phyloP scores from a whole-genome alignment of 2,329 filamentous ascomycete genomes.

The Verticillium tricorpus region DNA sequence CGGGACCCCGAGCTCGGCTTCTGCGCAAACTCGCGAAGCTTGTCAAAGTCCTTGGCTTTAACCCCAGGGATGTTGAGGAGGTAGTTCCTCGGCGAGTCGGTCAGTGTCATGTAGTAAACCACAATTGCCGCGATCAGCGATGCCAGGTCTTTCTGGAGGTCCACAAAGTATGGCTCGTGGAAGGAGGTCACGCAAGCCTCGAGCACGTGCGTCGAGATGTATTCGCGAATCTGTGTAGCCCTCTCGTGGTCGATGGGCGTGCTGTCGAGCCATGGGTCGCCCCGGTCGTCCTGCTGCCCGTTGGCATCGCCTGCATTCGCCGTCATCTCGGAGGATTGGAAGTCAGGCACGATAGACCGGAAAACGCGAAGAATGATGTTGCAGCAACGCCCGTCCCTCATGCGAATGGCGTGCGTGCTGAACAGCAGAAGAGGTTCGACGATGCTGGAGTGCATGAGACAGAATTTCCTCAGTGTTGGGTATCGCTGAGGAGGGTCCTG shows the following conservation, averaged over 20 bases:
- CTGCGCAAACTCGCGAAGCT: constrained; percentile 56
- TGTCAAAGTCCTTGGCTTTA: constrained; percentile 60
- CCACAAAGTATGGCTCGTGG: constrained; percentile 94
- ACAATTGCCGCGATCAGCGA: constrained; percentile 83
- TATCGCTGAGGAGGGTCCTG: constrained; percentile 29
- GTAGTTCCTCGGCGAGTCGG: constrained; percentile 66
- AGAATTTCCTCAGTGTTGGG: constrained; percentile 72
- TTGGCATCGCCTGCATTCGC: constrained; percentile 16
- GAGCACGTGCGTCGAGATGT: constrained; percentile 82
- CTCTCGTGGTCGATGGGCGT: constrained; percentile 48
- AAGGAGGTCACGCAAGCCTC: constrained; percentile 86
- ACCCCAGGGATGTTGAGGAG: constrained; percentile 80
- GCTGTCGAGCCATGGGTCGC: constrained; percentile 24
- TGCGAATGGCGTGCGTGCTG: constrained; percentile 82
- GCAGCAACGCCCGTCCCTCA: constrained; percentile 86
- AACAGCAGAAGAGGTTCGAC: constrained; percentile 89
- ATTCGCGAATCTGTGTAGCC: constrained; percentile 72
- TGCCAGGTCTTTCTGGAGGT: constrained; percentile 89
- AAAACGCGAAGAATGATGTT: constrained; percentile 83
- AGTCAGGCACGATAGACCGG: constrained; percentile 77
- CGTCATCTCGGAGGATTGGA: constrained; percentile 35
- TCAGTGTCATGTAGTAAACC: constrained; percentile 66
- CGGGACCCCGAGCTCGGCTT: constrained; percentile 59
- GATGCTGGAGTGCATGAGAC: constrained; percentile 70
- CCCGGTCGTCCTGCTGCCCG: constrained; percentile 2